A percentile compares a stretch with the other conserved stretches of the same genome.
These are phyloP conservation scores for Lumnitzera littorea DNA, from an alignment of 345 rosid genomes.

Conservation along the genomic window DNA sequence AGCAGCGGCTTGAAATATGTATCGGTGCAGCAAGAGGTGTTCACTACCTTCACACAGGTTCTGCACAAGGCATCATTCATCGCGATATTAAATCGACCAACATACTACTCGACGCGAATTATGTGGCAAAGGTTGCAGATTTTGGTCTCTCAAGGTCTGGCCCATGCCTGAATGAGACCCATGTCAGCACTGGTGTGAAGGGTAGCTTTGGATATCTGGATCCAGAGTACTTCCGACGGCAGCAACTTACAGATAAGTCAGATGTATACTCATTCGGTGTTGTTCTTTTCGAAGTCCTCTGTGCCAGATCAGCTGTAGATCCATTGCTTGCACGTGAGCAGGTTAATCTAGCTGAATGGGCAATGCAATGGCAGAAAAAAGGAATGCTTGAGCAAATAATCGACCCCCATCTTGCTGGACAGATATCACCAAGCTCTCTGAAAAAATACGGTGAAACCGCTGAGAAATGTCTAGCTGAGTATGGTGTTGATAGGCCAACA, in stretches of 20 bases:
- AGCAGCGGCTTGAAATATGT: constrained; percentile 84
- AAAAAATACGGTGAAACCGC: constrained; percentile 88
- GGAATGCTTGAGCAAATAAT: constrained; percentile 68
- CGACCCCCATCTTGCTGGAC: constrained; percentile 59
- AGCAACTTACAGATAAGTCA: constrained; percentile 90
- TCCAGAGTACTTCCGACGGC: constrained; percentile 93
- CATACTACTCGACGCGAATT: constrained; percentile 62
- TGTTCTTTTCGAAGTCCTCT: constrained; percentile 85
- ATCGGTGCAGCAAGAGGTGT: constrained; percentile 93
- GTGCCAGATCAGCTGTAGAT: constrained; percentile 93
- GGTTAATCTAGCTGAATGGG: constrained; percentile 97
- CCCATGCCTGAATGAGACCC: constrained; percentile 87
- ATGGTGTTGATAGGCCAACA: constrained; percentile 86
- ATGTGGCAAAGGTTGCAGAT: constrained; percentile 85
- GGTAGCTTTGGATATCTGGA: constrained; percentile 97
- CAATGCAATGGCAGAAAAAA: constrained; percentile 88
- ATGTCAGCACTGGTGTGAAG: constrained; percentile 92
- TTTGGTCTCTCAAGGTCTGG: constrained; percentile 96
- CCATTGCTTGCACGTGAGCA: constrained; percentile 91
- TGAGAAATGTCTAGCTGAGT: constrained; percentile 93
- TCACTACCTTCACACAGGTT: constrained; percentile 94
- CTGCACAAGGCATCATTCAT: constrained; percentile 89
- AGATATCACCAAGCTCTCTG: constrained; percentile 57
- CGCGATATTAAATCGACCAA: constrained; percentile 95
- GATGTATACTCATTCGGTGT: constrained; percentile 96